phyloP scores from a whole-genome alignment of 2,329 filamentous ascomycete genomes.

The Ramularia collo-cygni region DNA sequence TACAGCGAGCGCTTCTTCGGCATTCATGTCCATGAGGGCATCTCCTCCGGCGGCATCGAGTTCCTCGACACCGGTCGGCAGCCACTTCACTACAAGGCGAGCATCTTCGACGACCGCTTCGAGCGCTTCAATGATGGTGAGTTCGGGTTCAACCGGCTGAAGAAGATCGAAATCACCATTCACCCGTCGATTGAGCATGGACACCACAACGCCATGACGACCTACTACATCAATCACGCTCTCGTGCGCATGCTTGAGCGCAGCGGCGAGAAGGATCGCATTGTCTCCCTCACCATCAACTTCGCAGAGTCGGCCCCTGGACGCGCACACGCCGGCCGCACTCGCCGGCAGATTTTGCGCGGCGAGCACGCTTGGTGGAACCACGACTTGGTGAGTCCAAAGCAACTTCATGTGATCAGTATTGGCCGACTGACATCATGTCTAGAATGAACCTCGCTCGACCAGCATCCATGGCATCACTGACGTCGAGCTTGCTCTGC shows the following conservation, averaged over 20 bases:
- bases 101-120: conserved; percentile 20
- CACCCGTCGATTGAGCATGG: conserved; percentile 13
- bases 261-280: conserved; percentile 13
- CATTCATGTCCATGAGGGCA: conserved; percentile 26
- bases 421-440: neutral
- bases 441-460: conserved; percentile 12
- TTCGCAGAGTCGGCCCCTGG: conserved; percentile 13
- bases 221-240: conserved; percentile 26
- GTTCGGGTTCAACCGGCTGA: conserved; percentile 24
- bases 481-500: conserved; percentile 25
- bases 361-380: conserved; percentile 23
- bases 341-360: conserved; percentile 9
- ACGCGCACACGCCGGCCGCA: neutral
- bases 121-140: conserved; percentile 18
- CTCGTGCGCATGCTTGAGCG: conserved; percentile 22
- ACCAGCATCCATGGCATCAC: conserved; percentile 20
- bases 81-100: conserved; percentile 23
- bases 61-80: conserved; percentile 27
- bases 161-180: conserved; percentile 25
- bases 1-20: conserved; percentile 27
- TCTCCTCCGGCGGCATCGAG: conserved; percentile 24
- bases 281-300: conserved; percentile 19
- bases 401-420: neutral
- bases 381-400: neutral
- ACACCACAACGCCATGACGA: conserved; percentile 22